phyloP scores from a whole-genome alignment of 2,329 filamentous ascomycete genomes.

The Aschersonia sp. region DNA sequence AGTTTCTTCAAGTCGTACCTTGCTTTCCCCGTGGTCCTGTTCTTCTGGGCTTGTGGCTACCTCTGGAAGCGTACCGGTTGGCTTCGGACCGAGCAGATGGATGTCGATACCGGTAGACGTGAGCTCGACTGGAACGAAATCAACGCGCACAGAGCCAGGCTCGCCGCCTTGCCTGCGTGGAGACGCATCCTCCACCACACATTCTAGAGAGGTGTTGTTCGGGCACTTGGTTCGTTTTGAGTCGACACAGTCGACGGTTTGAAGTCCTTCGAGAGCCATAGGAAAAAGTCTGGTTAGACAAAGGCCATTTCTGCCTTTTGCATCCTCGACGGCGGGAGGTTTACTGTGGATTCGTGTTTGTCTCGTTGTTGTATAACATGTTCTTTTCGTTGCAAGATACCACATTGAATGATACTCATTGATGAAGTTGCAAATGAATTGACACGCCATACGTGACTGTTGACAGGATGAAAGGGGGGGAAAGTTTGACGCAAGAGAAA shows the following conservation, averaged over 20 bases:
- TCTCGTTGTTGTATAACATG: not conserved
- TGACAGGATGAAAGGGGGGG: too few species aligned
- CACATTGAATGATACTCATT: constrained; percentile 2
- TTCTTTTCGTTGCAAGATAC: constrained; percentile 11
- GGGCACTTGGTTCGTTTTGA: not conserved
- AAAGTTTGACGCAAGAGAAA: too few species aligned
- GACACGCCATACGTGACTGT: too few species aligned
- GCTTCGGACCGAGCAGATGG: constrained; percentile 44
- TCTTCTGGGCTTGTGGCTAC: constrained; percentile 44
- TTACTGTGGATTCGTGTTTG: too few species aligned
- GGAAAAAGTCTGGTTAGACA: too few species aligned
- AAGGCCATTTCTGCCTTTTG: too few species aligned
- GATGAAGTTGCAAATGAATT: too few species aligned
- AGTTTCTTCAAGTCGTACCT: constrained; percentile 42
- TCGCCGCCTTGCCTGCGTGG: constrained; percentile 38
- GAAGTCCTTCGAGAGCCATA: too few species aligned
- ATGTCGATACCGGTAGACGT: constrained; percentile 51
- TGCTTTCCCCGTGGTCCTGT: constrained; percentile 36
- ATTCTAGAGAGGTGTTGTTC: constrained; percentile 15
- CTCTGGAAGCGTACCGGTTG: constrained; percentile 52
- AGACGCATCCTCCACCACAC: constrained; percentile 21
- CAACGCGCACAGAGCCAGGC: constrained; percentile 34
- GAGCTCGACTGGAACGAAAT: constrained; percentile 52
- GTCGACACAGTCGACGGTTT: too few species aligned
- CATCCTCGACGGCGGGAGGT: too few species aligned